Evolutionary conservation across 2,329 filamentous ascomycete species (phyloP), one percentile per base, ranked within the genome.

Genomic region (Xylariaceae sp.): DNA sequence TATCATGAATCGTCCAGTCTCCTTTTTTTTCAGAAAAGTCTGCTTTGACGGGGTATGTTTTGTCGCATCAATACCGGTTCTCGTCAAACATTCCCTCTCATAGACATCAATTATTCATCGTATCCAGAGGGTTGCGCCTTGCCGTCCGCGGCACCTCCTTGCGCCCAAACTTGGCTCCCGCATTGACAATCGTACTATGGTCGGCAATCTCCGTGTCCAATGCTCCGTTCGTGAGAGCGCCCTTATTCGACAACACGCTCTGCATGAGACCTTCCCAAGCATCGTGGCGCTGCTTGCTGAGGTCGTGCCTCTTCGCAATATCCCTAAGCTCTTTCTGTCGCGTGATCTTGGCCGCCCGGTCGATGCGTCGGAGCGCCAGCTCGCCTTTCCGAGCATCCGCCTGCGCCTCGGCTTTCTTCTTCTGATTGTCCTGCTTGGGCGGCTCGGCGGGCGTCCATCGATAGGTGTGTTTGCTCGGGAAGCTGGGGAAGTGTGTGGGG

Each of bases 401-500:
- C 1, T 79, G 75, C 1, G 80, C 80, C 33, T 81, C 76, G 42
- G 80, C 75, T 20, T 80, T 72, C 36, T 82, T 77, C 59, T 76
- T 78, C 55, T 80, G 74, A 0, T 77, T 72, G 47, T 82, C 76
- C 27, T 55, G 55, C 7, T 42, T 29, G n/a, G 40, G 42, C 10
- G 42, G 40, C 22, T 61, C 45, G 25, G 74, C 71, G 2, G 76
- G 75, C 0, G 80, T 84, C 56, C 75, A 78, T 32, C 73, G 75
- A 63, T 83, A 85, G 3, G 80, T 84, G 55, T 84, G 80, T 37
- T 76, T 77, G 59, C 79, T 82, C 0, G 81, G 81, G 48, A 84
- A 84, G 8, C 75, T 70, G 1, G 81, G 81, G 41, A 85, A 82
- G 0, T 72, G 71, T 27, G 66, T 64, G 0, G 81, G 81, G 10